phyloP scores from a whole-genome alignment of 2,329 filamentous ascomycete genomes.

The Lachnellula arida region DNA sequence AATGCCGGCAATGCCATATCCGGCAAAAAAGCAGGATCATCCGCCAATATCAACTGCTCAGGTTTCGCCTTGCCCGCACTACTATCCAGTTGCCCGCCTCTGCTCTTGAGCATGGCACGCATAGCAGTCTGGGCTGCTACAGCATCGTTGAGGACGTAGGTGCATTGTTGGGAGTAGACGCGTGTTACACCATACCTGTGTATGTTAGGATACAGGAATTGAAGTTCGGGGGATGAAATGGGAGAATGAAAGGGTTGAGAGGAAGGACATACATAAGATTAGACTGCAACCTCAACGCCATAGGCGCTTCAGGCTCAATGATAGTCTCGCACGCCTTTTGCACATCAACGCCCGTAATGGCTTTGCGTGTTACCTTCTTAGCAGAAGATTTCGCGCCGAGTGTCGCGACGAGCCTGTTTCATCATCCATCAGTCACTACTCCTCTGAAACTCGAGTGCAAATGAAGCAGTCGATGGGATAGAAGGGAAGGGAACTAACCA shows the following conservation, averaged over 20 bases:
- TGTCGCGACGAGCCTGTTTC: slow-evolving; percentile 82
- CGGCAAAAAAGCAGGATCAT: slow-evolving; percentile 78
- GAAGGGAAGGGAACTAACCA: slow-evolving; percentile 56
- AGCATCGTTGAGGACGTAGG: slow-evolving; percentile 77
- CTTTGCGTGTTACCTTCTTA: slow-evolving; percentile 74
- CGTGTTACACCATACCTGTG: slow-evolving; percentile 70
- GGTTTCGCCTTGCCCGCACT: slow-evolving; percentile 69
- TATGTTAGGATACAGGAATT: slow-evolving; percentile 14
- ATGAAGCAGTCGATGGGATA: neutral
- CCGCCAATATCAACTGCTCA: slow-evolving; percentile 69
- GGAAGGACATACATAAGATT: slow-evolving; percentile 64
- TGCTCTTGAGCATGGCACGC: slow-evolving; percentile 59
- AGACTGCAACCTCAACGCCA: slow-evolving; percentile 85
- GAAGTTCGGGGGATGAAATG: no score
- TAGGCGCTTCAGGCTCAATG: slow-evolving; percentile 74
- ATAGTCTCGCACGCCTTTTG: slow-evolving; percentile 86
- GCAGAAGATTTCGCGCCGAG: slow-evolving; percentile 67
- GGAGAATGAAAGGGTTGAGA: neutral
- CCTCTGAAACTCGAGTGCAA: no score
- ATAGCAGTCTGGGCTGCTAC: slow-evolving; percentile 72
- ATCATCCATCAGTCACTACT: no score
- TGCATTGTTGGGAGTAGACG: slow-evolving; percentile 82
- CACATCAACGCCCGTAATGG: slow-evolving; percentile 84
- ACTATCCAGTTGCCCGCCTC: slow-evolving; percentile 64
- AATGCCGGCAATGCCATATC: slow-evolving; percentile 60